These are phyloP conservation scores for Ogataea ganodermae DNA, from an alignment of 805 yeast genomes.

Conservation along the genomic window DNA sequence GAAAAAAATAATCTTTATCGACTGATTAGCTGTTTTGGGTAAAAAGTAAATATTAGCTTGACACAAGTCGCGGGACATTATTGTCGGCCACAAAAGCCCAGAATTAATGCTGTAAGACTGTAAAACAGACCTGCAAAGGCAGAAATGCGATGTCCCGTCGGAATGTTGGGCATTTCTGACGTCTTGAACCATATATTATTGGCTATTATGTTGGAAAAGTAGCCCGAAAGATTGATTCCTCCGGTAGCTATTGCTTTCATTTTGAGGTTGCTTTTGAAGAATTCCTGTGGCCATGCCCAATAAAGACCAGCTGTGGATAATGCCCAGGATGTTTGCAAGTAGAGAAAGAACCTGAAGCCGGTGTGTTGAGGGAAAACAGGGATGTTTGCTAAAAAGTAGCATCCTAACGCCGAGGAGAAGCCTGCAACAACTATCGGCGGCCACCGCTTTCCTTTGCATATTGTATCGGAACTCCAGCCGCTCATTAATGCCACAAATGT, in stretches of 20 bases:
- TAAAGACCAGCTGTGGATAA: conserved; percentile 17
- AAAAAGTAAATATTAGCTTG: background rate
- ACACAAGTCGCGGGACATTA: too few relatives aligned
- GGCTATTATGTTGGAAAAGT: too few relatives aligned
- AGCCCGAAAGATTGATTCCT: too few relatives aligned
- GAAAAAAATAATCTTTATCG: background rate
- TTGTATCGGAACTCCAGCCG: conserved; percentile 20
- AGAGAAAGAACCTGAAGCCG: conserved; percentile 14
- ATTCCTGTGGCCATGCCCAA: conserved; percentile 19
- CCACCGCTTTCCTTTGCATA: too few relatives aligned
- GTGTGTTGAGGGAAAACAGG: conserved; percentile 10
- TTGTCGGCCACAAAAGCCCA: too few relatives aligned
- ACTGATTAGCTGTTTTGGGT: background rate
- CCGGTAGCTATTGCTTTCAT: conserved; percentile 14
- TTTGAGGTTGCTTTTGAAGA: conserved; percentile 10
- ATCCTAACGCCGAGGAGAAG: conserved; percentile 6
- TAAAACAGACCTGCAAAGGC: too few relatives aligned
- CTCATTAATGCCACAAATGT: conserved; percentile 8
- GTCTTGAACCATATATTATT: too few relatives aligned
- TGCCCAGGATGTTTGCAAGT: conserved; percentile 14
- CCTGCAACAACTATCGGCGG: conserved; percentile 15
- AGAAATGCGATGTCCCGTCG: too few relatives aligned
- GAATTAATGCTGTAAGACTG: too few relatives aligned
- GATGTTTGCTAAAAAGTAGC: conserved; percentile 6
- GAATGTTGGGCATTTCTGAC: too few relatives aligned